A percentile compares a stretch with the other conserved stretches of the same genome.
Conservation (phyloP, 495 filamentous ascomycete genomes). For the Penicillium verhagenii region DNA sequence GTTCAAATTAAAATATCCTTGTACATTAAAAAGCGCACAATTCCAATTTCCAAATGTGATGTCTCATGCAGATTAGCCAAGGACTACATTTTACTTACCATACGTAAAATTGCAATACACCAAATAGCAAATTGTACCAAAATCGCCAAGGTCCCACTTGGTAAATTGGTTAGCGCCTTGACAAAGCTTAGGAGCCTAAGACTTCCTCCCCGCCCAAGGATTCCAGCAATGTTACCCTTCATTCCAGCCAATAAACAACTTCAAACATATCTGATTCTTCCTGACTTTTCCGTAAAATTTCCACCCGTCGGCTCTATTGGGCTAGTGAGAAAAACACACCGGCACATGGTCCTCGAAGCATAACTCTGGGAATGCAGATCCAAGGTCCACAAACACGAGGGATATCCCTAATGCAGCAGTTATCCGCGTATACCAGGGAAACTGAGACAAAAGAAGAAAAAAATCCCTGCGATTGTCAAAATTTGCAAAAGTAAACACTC, state of each 20-base stretch:
- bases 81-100: no score
- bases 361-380: neutral
- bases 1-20: no score
- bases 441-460: no score
- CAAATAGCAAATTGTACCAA: no score
- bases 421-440: neutral
- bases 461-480: no score
- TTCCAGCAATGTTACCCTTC: neutral
- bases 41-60: no score
- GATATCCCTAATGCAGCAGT: neutral
- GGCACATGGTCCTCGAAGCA: neutral
- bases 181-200: constrained; percentile 14
- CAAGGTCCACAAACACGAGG: neutral
- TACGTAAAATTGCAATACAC: no score
- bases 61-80: neutral
- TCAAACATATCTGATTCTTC: neutral
- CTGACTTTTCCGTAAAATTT: no score
- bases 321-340: neutral
- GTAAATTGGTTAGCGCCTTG: constrained; percentile 7
- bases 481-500: no score
- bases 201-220: neutral
- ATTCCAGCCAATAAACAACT: neutral
- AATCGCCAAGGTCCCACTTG: no score
- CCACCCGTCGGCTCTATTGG: no score
- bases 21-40: no score